These are phyloP conservation scores for Petunia hybrid DNA, from an alignment of 305 asterid species.

Conservation along the genomic window DNA sequence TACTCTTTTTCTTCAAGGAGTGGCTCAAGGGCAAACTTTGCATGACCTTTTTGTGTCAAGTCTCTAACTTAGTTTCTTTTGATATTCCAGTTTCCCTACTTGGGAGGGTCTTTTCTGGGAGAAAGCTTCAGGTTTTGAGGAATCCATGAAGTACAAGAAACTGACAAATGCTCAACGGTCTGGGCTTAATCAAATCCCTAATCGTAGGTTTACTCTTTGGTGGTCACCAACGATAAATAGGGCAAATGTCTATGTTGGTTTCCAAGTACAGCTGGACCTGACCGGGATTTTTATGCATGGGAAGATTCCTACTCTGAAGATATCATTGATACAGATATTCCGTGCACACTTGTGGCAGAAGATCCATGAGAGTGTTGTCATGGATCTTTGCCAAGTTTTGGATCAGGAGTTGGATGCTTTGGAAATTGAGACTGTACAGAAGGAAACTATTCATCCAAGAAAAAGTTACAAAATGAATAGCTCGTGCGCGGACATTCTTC, in stretches of 20 bases:
- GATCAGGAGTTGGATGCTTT: slow-evolving; percentile 98
- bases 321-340: slow-evolving; percentile 97
- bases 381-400: slow-evolving; percentile 99
- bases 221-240: slow-evolving; percentile 99
- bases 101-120: slow-evolving; percentile 99
- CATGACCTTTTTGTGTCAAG: background rate
- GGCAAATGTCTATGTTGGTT: slow-evolving; percentile 98
- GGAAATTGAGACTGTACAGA: slow-evolving; percentile 97
- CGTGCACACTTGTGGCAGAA: slow-evolving; percentile 99
- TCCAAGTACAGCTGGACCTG: slow-evolving; percentile 99
- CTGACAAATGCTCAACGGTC: slow-evolving; percentile 98
- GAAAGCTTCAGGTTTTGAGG: slow-evolving; percentile 99
- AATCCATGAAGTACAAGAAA: slow-evolving; percentile 99
- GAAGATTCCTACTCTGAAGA: slow-evolving; percentile 96
- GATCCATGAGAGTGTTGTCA: slow-evolving; percentile 98
- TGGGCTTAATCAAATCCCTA: slow-evolving; percentile 98
- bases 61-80: slow-evolving; percentile 20
- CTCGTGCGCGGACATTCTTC: slow-evolving; percentile 92
- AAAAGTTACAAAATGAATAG: slow-evolving; percentile 99
- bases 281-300: slow-evolving; percentile 99
- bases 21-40: background rate
- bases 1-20: background rate
- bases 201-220: slow-evolving; percentile 98
- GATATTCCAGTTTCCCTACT: slow-evolving; percentile 87
- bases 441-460: slow-evolving; percentile 95